Conservation (phyloP, 345 rosid genomes). For the Chamaenerion angustifolium region DNA sequence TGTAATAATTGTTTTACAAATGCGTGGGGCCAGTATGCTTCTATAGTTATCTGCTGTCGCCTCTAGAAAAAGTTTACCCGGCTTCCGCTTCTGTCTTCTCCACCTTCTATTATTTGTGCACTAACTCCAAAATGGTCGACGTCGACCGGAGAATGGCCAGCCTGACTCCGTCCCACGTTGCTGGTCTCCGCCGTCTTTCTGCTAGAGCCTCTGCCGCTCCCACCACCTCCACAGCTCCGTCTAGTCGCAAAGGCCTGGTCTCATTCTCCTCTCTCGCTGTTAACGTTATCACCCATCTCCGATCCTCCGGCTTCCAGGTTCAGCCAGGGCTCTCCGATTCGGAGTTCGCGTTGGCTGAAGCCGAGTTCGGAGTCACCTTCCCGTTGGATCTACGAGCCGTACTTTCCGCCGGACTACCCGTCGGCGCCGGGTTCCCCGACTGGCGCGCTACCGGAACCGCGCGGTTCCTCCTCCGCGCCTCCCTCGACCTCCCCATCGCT, state of each 20-base stretch:
- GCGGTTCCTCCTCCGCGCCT: constrained; percentile 69
- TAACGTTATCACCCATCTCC: constrained; percentile 59
- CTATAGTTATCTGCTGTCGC: too few species aligned
- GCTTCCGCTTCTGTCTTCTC: not conserved
- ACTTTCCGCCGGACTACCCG: constrained; percentile 74
- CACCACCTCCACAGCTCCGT: constrained; percentile 11
- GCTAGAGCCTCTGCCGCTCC: constrained; percentile 82
- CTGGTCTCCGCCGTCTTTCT: constrained; percentile 88
- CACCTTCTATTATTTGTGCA: not conserved
- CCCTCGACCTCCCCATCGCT: constrained; percentile 78
- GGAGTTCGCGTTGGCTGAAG: constrained; percentile 80
- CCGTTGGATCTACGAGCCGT: constrained; percentile 92
- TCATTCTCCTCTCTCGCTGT: constrained; percentile 71
- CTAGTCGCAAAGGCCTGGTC: constrained; percentile 49
- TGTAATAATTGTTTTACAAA: too few species aligned
- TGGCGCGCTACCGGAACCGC: constrained; percentile 79
- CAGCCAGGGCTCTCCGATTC: constrained; percentile 71
- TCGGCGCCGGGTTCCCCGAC: constrained; percentile 84
- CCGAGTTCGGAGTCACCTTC: constrained; percentile 80
- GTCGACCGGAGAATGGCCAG: constrained; percentile 96
- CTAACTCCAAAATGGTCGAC: constrained; percentile 55
- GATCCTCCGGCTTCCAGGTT: constrained; percentile 55
- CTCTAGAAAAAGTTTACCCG: constrained; percentile 4
- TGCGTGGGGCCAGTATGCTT: too few species aligned
- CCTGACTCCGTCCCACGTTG: constrained; percentile 79